Conservation (phyloP, 805 yeast species). For the Kuraishia molischiana region DNA sequence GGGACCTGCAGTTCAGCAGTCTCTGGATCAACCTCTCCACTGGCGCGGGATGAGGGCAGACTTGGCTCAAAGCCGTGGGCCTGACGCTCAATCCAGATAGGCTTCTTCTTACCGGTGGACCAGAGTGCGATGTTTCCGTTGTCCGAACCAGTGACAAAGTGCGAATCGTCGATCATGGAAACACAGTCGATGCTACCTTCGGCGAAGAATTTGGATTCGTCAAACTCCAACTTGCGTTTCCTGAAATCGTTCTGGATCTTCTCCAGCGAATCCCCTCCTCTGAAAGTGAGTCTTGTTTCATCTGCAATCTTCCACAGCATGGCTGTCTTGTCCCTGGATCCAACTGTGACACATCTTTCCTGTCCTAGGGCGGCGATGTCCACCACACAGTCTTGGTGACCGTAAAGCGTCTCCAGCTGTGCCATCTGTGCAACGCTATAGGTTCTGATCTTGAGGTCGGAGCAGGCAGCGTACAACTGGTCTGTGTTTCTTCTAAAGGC, state of each 20-base stretch:
- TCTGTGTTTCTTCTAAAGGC: slow-evolving; percentile 74
- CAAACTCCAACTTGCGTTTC: slow-evolving; percentile 21
- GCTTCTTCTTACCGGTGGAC: slow-evolving; percentile 87
- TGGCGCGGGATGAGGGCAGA: slow-evolving; percentile 36
- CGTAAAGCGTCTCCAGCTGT: slow-evolving; percentile 84
- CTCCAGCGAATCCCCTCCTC: slow-evolving; percentile 70
- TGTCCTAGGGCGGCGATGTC: slow-evolving; percentile 74
- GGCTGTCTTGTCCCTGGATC: slow-evolving; percentile 89
- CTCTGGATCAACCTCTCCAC: slow-evolving; percentile 34
- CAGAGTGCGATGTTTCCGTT: slow-evolving; percentile 87
- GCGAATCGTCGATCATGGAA: slow-evolving; percentile 84
- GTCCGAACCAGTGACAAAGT: slow-evolving; percentile 91
- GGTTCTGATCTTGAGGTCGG: slow-evolving; percentile 83
- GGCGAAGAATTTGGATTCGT: slow-evolving; percentile 29
- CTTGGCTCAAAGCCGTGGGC: slow-evolving; percentile 65
- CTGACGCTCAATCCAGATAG: slow-evolving; percentile 53
- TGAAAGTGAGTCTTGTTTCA: slow-evolving; percentile 85
- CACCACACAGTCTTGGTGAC: slow-evolving; percentile 86
- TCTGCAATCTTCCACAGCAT: slow-evolving; percentile 96
- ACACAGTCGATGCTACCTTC: slow-evolving; percentile 92
- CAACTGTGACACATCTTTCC: slow-evolving; percentile 94
- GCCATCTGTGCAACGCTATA: slow-evolving; percentile 79
- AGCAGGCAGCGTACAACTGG: slow-evolving; percentile 87
- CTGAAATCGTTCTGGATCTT: slow-evolving; percentile 13
- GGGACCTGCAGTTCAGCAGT: slow-evolving; percentile 47